Percentiles rank a stretch among this genome's conserved stretches.
Evolutionary conservation across 2,329 filamentous ascomycete genomes (phyloP).

Genomic region (Chaetoscypha palmicola): DNA sequence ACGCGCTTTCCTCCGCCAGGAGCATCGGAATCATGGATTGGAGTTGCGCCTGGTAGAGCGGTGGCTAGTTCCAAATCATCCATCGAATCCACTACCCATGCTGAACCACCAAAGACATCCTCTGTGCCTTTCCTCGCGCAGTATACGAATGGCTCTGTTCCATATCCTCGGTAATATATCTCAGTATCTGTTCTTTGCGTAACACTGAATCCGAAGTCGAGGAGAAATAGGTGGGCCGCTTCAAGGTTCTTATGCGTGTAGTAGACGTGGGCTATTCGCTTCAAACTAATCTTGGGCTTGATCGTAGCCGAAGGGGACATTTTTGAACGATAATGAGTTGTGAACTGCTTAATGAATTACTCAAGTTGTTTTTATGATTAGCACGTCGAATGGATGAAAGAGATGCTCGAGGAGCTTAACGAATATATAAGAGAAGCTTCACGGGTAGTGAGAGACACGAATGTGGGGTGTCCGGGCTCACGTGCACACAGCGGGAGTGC

Average conservation of each 20-base stretch:
- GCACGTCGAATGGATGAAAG: too few relatives aligned
- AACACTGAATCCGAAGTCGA: slow-evolving; percentile 22
- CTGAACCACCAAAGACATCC: slow-evolving; percentile 49
- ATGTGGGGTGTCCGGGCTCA: too few relatives aligned
- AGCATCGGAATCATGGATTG: slow-evolving; percentile 43
- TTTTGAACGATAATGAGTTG: too few relatives aligned
- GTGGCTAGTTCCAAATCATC: slow-evolving; percentile 47
- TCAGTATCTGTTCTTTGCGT: slow-evolving; percentile 28
- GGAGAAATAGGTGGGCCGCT: slow-evolving; percentile 19
- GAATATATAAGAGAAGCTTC: too few relatives aligned
- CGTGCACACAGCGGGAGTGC: too few relatives aligned
- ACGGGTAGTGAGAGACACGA: too few relatives aligned
- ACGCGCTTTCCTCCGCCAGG: slow-evolving; percentile 49
- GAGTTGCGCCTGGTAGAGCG: slow-evolving; percentile 40
- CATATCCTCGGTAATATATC: slow-evolving; percentile 56
- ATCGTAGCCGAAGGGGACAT: slow-evolving; percentile 19
- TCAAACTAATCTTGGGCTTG: slow-evolving; percentile 29
- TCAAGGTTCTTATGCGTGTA: slow-evolving; percentile 23
- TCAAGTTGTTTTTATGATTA: neutral
- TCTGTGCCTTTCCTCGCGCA: slow-evolving; percentile 42
- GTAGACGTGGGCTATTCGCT: slow-evolving; percentile 25
- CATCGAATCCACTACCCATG: slow-evolving; percentile 49
- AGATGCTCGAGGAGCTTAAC: too few relatives aligned
- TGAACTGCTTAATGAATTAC: neutral
- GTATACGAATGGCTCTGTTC: slow-evolving; percentile 52